Percentiles rank a stretch among this genome's conserved stretches.
Conservation (phyloP, 2,329 filamentous ascomycete species). For the Aureobasidium vineae region DNA sequence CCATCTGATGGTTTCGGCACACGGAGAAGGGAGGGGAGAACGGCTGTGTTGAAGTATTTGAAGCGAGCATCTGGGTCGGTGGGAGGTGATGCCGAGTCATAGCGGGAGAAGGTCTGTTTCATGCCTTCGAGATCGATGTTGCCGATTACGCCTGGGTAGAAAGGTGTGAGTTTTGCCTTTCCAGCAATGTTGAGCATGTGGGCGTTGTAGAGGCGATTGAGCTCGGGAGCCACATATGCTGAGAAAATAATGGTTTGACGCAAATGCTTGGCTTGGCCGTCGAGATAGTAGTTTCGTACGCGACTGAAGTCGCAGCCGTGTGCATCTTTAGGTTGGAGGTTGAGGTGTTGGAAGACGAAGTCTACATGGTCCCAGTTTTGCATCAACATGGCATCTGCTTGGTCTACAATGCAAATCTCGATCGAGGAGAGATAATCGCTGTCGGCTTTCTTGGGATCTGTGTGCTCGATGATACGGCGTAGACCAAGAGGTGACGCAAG, state of each 20-base stretch:
- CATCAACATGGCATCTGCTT: conserved; percentile 91
- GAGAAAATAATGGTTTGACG: conserved; percentile 83
- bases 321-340: conserved; percentile 81
- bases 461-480: conserved; percentile 82
- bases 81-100: conserved; percentile 67
- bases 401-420: conserved; percentile 85
- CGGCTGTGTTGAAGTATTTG: conserved; percentile 80
- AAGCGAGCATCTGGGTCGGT: conserved; percentile 86
- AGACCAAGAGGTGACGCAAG: conserved; percentile 87
- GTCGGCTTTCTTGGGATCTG: conserved; percentile 69
- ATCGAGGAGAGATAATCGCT: conserved; percentile 92
- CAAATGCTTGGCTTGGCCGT: conserved; percentile 74
- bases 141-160: conserved; percentile 70
- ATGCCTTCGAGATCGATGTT: conserved; percentile 59
- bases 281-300: conserved; percentile 89
- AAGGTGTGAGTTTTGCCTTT: conserved; percentile 66
- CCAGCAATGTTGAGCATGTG: conserved; percentile 80
- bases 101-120: conserved; percentile 86
- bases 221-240: conserved; percentile 82
- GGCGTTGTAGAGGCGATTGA: conserved; percentile 73
- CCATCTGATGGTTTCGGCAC: conserved; percentile 59
- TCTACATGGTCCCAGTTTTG: conserved; percentile 98
- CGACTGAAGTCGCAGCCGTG: conserved; percentile 94
- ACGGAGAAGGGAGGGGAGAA: conserved; percentile 72
- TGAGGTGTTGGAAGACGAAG: conserved; percentile 87